A percentile compares a stretch with the other conserved stretches of the same genome.
phyloP scores from a whole-genome alignment of 2,329 filamentous ascomycete species.

The Periconia digitata region DNA sequence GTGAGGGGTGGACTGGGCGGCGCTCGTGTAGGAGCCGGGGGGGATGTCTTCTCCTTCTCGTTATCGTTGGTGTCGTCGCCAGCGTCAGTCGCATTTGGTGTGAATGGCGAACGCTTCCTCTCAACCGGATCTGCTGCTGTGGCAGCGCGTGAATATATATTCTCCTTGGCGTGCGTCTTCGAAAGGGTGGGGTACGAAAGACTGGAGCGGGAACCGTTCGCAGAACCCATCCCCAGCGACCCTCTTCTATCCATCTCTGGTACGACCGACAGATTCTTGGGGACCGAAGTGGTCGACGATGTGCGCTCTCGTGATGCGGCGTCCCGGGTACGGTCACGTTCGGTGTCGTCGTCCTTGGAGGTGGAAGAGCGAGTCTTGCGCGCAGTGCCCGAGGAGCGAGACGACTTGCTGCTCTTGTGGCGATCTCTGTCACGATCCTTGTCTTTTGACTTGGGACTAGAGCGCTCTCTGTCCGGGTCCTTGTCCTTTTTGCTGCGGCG shows the following conservation, averaged over 20 bases:
- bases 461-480: slow-evolving; percentile 19
- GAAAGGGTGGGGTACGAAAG: slow-evolving; percentile 81
- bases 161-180: slow-evolving; percentile 90
- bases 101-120: slow-evolving; percentile 32
- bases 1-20: slow-evolving; percentile 54
- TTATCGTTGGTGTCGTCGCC: slow-evolving; percentile 31
- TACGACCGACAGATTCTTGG: slow-evolving; percentile 38
- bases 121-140: slow-evolving; percentile 41
- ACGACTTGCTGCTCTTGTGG: slow-evolving; percentile 29
- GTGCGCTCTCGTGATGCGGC: slow-evolving; percentile 31
- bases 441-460: background rate
- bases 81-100: slow-evolving; percentile 48
- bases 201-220: slow-evolving; percentile 41
- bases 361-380: slow-evolving; percentile 35
- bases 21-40: slow-evolving; percentile 31
- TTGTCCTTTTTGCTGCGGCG: slow-evolving; percentile 36
- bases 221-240: slow-evolving; percentile 34
- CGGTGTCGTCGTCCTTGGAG: slow-evolving; percentile 19
- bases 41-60: slow-evolving; percentile 23
- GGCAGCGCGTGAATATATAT: slow-evolving; percentile 60
- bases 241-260: slow-evolving; percentile 52
- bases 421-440: slow-evolving; percentile 18
- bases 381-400: slow-evolving; percentile 12
- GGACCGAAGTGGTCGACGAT: slow-evolving; percentile 23
- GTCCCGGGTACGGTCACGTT: slow-evolving; percentile 20